Conservation (phyloP, 2,329 filamentous ascomycete genomes). For the Colletotrichum somersetense region DNA sequence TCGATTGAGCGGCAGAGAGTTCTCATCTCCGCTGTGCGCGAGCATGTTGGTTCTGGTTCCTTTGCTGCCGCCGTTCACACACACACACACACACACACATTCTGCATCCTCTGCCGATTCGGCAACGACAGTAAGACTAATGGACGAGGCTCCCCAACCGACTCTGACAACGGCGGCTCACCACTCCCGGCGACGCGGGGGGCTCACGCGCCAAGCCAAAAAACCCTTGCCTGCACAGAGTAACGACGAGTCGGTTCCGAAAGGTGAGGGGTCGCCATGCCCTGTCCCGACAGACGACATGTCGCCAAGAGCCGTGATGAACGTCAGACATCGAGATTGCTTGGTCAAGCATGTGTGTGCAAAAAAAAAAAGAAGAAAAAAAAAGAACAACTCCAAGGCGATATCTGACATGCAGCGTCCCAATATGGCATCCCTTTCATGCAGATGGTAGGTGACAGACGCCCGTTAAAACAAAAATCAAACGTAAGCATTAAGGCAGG, state of each 20-base stretch:
- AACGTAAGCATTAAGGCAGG: conserved; percentile 33
- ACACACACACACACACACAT: not conserved
- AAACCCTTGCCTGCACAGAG: not conserved
- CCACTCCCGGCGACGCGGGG: not conserved
- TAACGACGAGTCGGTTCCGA: not conserved
- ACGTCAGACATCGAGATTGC: conserved; percentile 1
- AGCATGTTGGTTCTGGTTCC: not conserved
- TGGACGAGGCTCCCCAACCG: conserved; percentile 1
- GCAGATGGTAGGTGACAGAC: conserved; percentile 31
- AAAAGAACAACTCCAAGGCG: not conserved
- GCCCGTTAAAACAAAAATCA: not conserved
- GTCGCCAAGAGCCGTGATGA: not conserved
- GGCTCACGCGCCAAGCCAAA: not conserved
- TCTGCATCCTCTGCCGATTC: not conserved
- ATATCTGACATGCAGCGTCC: conserved; percentile 29
- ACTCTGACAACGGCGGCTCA: not conserved
- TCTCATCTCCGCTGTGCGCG: not conserved
- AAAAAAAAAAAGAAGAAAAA: not conserved
- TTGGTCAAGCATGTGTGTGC: conserved; percentile 3
- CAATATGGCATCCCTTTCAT: conserved; percentile 37
- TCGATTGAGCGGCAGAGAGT: not conserved
- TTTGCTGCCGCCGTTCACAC: not conserved
- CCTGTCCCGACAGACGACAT: not conserved
- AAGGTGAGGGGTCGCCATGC: not conserved
- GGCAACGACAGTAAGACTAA: conserved; percentile 18